Evolutionary conservation across 2,329 filamentous ascomycete genomes (phyloP), one percentile per base, ranked within the genome.

Genomic region (Phialocephala sp.): DNA sequence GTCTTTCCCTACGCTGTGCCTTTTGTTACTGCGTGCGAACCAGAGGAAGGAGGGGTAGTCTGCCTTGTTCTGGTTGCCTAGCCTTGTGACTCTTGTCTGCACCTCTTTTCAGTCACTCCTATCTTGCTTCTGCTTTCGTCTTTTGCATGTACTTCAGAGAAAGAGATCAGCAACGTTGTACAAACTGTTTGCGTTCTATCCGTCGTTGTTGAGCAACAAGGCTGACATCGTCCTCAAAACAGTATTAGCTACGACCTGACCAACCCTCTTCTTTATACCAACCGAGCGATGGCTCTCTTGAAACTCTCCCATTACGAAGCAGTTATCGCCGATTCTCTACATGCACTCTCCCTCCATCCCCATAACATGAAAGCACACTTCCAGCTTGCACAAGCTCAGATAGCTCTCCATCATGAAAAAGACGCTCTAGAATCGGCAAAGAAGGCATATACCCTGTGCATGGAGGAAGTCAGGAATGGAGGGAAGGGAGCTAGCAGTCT

Each of bases 191-290:
- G 15, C 15, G 9, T 41, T 41, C 12, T 41, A 41, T 8, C 9
- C 15, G 9, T 12, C 9, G 37, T 41, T 12, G 24, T 32, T 45
- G 8, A 24, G 20, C 39, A 60, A 37, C 37, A 8, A 24, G 45
- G 60, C 58, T 66, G 20, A 63, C 37, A 59, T 50, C 6, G 22
- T 8, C 47, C 1, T 11, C n/a, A 59, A 3, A 36, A 5, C 71
- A 92, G 89, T 47, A 93, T 97, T 72, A 87, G 91, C 72, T 87
- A 89, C 75, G 92, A 97, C 78, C 85, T 91, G 4, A 85, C 82
- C 63, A 95, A 97, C 76, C 87, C 91, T 1, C 83, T 90, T 36
- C 85, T 97, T 59, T 97, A 93, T 80, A 94, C 93, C 45, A 98
- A 97, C 80, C 91, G 94, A 62, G 92, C 93, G 60, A 91, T 97